Base-by-base conservation (phyloP, 2,329 filamentous ascomycete genomes). In the Alternaria arborescens region DNA sequence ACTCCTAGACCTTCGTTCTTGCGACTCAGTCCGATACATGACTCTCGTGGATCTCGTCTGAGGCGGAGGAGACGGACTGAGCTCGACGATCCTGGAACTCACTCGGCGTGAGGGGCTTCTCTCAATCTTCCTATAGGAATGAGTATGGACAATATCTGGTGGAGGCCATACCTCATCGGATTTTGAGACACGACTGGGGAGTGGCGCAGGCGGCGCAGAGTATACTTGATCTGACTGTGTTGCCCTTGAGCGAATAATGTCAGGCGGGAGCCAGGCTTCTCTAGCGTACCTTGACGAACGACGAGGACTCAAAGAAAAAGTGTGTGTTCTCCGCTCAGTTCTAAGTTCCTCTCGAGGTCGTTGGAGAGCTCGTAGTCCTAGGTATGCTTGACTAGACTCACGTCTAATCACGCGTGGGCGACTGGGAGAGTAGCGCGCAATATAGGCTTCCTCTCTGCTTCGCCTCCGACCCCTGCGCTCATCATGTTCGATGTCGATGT, bases 341-440 rank as follows among this genome's bases (percentile, higher is more conserved):
- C 53, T 68, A 18, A 41, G 32, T 3, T 55, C 52, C 4, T 53
- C 64, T 8, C 53, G 44, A 8, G 68, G 61, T 6, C 70, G 66
- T 51, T 71, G 74, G 4, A 75, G 51, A 7, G 58, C 65, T 4
- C 71, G 63, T n/a, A 76, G 24, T 10, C 71, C 71, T 18, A 78
- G 36, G 5, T 61, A 64, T 16, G 66, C 66, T 24, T 65, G 68
- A 57, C 71, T 75, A 16, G 63, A 62, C 4, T 52, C 32, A 40
- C 67, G 61, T 41, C 40, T 67, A 14, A 73, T 44, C 2, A 67
- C 32, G 5, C 58, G 65, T 11, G 65, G 66, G 12, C 63, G 66
- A 38, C 64, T 70, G 8, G 64, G 59, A 22, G 73, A 71, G 30
- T 61, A 64, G 26, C 52, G 58, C 7, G 64, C 47, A 7, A 67